phyloP scores from a whole-genome alignment of 2,329 filamentous ascomycete genomes.

The Neofusicoccum laricinum region DNA sequence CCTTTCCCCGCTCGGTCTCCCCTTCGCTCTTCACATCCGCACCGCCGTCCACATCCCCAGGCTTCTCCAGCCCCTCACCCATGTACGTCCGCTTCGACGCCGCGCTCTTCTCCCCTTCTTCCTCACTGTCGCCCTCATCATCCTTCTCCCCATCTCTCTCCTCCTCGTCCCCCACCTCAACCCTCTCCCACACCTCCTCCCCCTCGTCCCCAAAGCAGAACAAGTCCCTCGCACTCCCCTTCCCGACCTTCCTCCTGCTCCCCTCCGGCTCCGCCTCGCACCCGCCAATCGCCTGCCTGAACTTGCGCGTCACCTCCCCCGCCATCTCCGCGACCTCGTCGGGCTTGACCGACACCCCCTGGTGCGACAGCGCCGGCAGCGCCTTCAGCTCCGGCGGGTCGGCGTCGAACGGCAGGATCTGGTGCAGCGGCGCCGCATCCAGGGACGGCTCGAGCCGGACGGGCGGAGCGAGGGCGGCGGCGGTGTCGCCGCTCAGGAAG shows the following conservation, averaged over 20 bases:
- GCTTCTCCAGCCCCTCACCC: background rate
- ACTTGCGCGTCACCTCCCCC: slow-evolving; percentile 54
- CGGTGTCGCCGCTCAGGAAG: slow-evolving; percentile 4
- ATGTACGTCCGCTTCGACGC: background rate
- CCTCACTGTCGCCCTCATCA: background rate
- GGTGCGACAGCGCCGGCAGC: slow-evolving; percentile 62
- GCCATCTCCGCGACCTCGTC: slow-evolving; percentile 47
- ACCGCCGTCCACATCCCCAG: background rate
- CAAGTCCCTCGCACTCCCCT: slow-evolving; percentile 55
- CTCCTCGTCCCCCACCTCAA: background rate
- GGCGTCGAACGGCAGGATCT: slow-evolving; percentile 34
- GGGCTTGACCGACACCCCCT: slow-evolving; percentile 52
- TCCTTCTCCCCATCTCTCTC: background rate
- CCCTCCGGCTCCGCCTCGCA: slow-evolving; percentile 47
- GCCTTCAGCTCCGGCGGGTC: slow-evolving; percentile 38
- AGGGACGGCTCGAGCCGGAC: slow-evolving; percentile 20
- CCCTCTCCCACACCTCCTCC: slow-evolving; percentile 15
- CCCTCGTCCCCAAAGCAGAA: slow-evolving; percentile 58
- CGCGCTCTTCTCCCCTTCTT: background rate
- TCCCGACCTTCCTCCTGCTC: slow-evolving; percentile 30
- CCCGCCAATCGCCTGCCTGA: slow-evolving; percentile 64
- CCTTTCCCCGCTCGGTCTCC: background rate
- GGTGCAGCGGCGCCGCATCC: slow-evolving; percentile 4
- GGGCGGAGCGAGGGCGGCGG: background rate
- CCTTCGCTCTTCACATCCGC: background rate